phyloP scores from a whole-genome alignment of 1,284 basidiomycete genomes.

The Irpex lacteus region DNA sequence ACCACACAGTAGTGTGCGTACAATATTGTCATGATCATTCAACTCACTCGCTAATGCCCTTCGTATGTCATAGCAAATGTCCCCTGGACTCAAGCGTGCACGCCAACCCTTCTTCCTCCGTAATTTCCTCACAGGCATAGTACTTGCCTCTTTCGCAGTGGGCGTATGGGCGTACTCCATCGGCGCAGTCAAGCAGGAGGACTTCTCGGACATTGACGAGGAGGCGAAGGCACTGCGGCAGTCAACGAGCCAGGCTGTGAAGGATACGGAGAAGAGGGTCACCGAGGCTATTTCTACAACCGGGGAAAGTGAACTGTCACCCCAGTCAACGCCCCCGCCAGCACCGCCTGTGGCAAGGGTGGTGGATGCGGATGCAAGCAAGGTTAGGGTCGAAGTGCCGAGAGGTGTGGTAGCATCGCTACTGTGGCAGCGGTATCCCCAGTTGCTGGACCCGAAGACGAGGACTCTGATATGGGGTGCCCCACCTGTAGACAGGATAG shows the following conservation, averaged over 20 bases:
- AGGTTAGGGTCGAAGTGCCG: conserved; percentile 11
- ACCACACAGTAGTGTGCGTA: conserved; percentile 34
- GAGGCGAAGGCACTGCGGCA: conserved; percentile 58
- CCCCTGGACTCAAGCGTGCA: conserved; percentile 83
- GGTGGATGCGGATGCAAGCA: conserved; percentile 8
- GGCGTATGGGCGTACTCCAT: conserved; percentile 93
- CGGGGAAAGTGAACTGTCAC: background rate
- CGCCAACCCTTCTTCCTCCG: conserved; percentile 78
- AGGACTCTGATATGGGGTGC: conserved; percentile 70
- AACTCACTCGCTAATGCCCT: background rate
- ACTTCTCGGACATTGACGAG: conserved; percentile 83
- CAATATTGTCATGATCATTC: conserved; percentile 14
- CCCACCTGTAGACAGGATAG: conserved; percentile 60
- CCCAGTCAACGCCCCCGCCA: conserved; percentile 1
- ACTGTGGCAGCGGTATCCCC: conserved; percentile 45
- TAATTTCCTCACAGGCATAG: conserved; percentile 78
- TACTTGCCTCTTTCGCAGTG: conserved; percentile 75
- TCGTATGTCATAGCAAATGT: conserved; percentile 61
- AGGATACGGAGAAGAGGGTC: conserved; percentile 16
- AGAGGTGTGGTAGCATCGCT: conserved; percentile 44
- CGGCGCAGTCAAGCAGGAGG: conserved; percentile 89
- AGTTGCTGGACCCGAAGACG: conserved; percentile 51
- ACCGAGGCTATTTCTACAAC: conserved; percentile 10
- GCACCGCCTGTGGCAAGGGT: conserved; percentile 7
- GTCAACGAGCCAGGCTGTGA: conserved; percentile 32